Conservation (phyloP, 331 rosid species). For the Spiraea crenata region DNA sequence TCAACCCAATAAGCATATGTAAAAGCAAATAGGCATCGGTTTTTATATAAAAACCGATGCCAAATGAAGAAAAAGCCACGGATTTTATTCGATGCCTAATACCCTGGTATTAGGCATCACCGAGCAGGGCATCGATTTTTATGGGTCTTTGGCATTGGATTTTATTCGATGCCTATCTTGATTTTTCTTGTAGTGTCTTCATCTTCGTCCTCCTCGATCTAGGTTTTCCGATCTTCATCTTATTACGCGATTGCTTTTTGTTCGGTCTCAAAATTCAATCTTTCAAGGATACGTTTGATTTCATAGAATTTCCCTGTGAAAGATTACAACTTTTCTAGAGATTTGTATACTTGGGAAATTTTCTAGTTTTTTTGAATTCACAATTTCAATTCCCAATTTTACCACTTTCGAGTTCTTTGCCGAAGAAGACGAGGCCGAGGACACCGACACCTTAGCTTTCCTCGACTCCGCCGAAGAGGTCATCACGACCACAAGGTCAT, state of each 20-base stretch:
- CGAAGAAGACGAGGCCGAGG: conserved; percentile 62
- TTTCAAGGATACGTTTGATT: background rate
- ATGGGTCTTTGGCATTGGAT: too few relatives aligned
- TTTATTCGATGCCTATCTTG: too few relatives aligned
- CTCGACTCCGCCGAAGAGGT: conserved; percentile 87
- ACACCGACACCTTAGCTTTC: conserved; percentile 69
- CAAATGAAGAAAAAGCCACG: too few relatives aligned
- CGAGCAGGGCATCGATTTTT: too few relatives aligned
- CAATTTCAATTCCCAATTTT: conserved; percentile 58
- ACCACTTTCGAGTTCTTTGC: conserved; percentile 88
- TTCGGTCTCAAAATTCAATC: background rate
- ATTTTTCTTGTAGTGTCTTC: background rate
- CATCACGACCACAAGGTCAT: conserved; percentile 94
- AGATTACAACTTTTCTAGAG: background rate
- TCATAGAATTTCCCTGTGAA: background rate
- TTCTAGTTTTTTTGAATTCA: conserved; percentile 11
- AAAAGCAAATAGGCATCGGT: too few relatives aligned
- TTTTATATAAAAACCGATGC: too few relatives aligned
- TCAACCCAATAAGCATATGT: too few relatives aligned
- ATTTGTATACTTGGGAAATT: background rate
- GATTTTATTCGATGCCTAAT: too few relatives aligned
- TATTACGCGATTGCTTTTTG: background rate
- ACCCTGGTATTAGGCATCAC: too few relatives aligned
- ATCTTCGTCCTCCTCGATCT: conserved; percentile 11
- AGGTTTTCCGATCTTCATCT: conserved; percentile 8